phyloP scores from a whole-genome alignment of 768 basidiomycete genomes.

The Serendipita sp. region DNA sequence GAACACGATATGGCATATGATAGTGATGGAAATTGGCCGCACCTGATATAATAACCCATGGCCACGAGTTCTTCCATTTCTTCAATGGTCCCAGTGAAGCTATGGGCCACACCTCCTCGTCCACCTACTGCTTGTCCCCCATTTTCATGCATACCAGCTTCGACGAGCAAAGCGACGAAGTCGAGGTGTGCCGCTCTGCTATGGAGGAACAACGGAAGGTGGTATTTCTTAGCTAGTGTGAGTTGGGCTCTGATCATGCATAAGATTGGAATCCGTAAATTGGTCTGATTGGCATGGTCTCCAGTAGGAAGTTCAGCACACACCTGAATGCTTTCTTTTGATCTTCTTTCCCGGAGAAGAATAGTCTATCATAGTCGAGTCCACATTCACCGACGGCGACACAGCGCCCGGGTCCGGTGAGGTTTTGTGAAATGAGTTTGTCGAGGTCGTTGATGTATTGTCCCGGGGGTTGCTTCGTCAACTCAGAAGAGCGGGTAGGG shows the following conservation, averaged over 20 bases:
- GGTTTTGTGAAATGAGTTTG: slow-evolving; percentile 32
- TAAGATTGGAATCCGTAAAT: no score
- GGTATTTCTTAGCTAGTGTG: slow-evolving; percentile 47
- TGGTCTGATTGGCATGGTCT: no score
- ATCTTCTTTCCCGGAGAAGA: slow-evolving; percentile 41
- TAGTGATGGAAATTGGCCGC: no score
- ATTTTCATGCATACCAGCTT: slow-evolving; percentile 45
- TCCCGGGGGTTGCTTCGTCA: slow-evolving; percentile 40
- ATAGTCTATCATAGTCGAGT: slow-evolving; percentile 63
- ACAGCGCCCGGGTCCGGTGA: slow-evolving; percentile 39
- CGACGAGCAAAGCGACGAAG: slow-evolving; percentile 45
- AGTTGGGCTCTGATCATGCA: slow-evolving; percentile 43
- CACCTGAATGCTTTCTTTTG: slow-evolving; percentile 49
- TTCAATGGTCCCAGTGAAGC: slow-evolving; percentile 52
- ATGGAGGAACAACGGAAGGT: slow-evolving; percentile 68
- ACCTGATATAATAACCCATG: slow-evolving; percentile 61
- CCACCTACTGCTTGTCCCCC: slow-evolving; percentile 41
- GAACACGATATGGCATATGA: background rate
- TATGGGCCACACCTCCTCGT: slow-evolving; percentile 66
- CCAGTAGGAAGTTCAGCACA: background rate
- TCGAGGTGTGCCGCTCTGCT: slow-evolving; percentile 63
- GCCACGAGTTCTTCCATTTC: slow-evolving; percentile 52
- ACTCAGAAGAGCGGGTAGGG: slow-evolving; percentile 58
- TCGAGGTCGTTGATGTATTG: slow-evolving; percentile 48
- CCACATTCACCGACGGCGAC: slow-evolving; percentile 73